Evolutionary conservation across 192 early-diverging fungal genomes (phyloP), one percentile per base, ranked within the genome.

Genomic region (Chytriomyces sp.): DNA sequence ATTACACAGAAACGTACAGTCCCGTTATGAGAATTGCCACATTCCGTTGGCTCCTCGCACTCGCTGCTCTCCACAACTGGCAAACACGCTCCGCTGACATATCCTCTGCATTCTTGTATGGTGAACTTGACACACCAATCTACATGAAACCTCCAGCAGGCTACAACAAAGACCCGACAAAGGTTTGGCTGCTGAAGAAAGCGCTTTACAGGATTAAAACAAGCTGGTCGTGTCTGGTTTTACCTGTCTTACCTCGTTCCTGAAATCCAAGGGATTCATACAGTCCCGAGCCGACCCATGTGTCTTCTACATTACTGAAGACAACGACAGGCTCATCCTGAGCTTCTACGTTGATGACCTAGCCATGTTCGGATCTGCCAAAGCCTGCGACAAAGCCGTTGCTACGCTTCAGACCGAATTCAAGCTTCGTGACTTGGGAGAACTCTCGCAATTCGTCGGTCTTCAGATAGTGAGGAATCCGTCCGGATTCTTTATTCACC

Each of bases 1-100:
- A 82, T 45, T 83, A 57, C 67, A 43, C 61, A 0, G 59, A 72
- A 43, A 82, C 79, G 2, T 81, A 62, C 64, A 24, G 76, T 0
- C 82, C 79, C 10, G 76, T 79, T 6, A 45, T 74, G 13, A 2
- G 60, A 0, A 0, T 2, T 1, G 62, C 59, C 1, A 74, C 59
- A 2, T 64, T 74, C 2, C 20, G 44, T 5, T 74, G 72, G 72
- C 1, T 74, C 7, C 72, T 74, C 1, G 62, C 72, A 3, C 61
- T 74, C 1, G 44, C 60, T 2, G 7, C 60, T 1, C 26, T 63
- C 0, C 4, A 63, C 61, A 45, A 45, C n/a, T 74, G 72, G 72
- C 8, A 11, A 0, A 74, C 46, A 44, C 57, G 46, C 0, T 45
- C 46, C 5, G 61, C 45, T 46, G 72, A 74, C 59, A 63, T 74